Evolutionary conservation across 2,329 filamentous ascomycete genomes (phyloP).

Genomic region (Exutisphaerella laricina): DNA sequence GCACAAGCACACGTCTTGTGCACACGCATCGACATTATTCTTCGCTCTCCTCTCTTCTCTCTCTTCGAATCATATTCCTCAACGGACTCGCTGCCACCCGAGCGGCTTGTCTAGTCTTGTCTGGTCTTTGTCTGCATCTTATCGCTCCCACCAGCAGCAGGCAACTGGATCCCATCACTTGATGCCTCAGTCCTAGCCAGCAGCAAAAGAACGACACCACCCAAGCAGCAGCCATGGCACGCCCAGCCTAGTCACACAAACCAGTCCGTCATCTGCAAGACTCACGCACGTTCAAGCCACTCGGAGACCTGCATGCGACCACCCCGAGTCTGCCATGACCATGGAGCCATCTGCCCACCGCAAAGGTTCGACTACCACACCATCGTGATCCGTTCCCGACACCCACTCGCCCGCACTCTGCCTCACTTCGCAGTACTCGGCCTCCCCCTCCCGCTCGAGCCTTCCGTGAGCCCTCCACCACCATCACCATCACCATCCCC

Average conservation of each 20-base stretch:
- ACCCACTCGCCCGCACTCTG: background rate
- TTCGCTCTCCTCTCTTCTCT: no score
- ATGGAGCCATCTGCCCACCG: slow-evolving; percentile 21
- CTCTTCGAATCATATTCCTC: no score
- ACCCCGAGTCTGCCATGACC: slow-evolving; percentile 17
- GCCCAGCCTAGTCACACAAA: no score
- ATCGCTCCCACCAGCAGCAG: slow-evolving; percentile 10
- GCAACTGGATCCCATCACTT: slow-evolving; percentile 10
- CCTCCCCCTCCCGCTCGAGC: background rate
- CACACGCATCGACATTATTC: no score
- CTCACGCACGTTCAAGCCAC: slow-evolving; percentile 3
- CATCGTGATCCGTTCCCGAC: slow-evolving; percentile 19
- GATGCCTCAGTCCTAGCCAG: slow-evolving; percentile 16
- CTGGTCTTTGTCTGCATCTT: no score
- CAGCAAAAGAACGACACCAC: no score
- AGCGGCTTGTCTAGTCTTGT: no score
- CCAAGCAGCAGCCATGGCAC: no score
- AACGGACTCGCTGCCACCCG: no score
- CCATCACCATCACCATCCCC: background rate
- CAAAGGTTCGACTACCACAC: slow-evolving; percentile 12
- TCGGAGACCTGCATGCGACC: slow-evolving; percentile 11
- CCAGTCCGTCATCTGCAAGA: slow-evolving; percentile 17
- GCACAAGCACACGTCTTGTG: no score
- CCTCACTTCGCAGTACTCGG: background rate
- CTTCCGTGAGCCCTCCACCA: background rate